Percentiles rank a stretch among this genome's conserved stretches.
phyloP scores from a whole-genome alignment of 1,284 basidiomycete species.

The Wolfiporia cocos region DNA sequence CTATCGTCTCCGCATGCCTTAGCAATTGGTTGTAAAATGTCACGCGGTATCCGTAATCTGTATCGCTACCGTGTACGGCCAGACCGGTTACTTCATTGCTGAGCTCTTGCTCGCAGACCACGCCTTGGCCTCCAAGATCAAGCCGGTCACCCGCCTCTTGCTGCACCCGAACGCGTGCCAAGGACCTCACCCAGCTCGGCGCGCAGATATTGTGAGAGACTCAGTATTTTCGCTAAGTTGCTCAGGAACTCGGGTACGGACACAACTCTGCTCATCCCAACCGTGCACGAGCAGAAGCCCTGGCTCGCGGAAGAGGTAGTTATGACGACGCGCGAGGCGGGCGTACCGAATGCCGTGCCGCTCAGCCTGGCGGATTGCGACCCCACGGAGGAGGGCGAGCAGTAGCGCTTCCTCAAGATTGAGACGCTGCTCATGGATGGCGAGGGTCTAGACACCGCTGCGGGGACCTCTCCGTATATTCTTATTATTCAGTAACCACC shows the following conservation, averaged over 20 bases:
- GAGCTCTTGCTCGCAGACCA: too few relatives aligned
- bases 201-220: too few relatives aligned
- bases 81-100: too few relatives aligned
- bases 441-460: constrained; percentile 14
- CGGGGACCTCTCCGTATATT: constrained; percentile 16
- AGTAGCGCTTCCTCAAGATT: constrained; percentile 19
- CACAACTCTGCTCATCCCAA: constrained; percentile 18
- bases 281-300: constrained; percentile 18
- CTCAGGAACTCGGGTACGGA: constrained; percentile 7
- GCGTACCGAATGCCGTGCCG: constrained; percentile 17
- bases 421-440: constrained; percentile 16
- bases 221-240: too few relatives aligned
- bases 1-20: too few relatives aligned
- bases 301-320: constrained; percentile 17
- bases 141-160: too few relatives aligned
- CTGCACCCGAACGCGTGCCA: too few relatives aligned
- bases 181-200: too few relatives aligned
- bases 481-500: constrained; percentile 12
- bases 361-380: constrained; percentile 16
- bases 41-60: too few relatives aligned
- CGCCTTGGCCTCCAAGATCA: too few relatives aligned
- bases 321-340: constrained; percentile 15
- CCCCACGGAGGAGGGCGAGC: constrained; percentile 15
- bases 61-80: too few relatives aligned
- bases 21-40: too few relatives aligned